phyloP scores from a whole-genome alignment of 805 yeast genomes.

The Candida boidinii region DNA sequence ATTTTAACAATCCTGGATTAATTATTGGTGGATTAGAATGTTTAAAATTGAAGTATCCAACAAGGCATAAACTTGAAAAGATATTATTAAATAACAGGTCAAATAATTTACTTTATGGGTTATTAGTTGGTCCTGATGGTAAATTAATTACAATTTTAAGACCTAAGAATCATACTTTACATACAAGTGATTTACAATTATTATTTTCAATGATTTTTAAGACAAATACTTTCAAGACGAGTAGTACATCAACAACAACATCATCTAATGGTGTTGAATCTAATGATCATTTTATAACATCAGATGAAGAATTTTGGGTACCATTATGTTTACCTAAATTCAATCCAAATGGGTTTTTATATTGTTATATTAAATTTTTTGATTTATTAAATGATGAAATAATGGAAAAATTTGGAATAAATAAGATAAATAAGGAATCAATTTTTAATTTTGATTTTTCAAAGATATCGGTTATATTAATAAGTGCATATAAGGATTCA shows the following conservation, averaged over 20 bases:
- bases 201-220: constrained; percentile 63
- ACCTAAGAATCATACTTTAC: constrained; percentile 70
- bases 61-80: constrained; percentile 48
- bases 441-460: constrained; percentile 10
- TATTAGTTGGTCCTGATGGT: constrained; percentile 58
- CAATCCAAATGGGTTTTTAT: constrained; percentile 79
- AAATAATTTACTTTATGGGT: constrained; percentile 63
- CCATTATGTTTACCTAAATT: constrained; percentile 91
- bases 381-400: constrained; percentile 26
- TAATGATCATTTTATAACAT: constrained; percentile 11
- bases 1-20: constrained; percentile 47
- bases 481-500: constrained; percentile 66
- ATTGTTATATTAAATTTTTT: constrained; percentile 65
- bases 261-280: constrained; percentile 11
- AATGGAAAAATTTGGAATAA: constrained; percentile 21
- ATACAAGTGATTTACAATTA: constrained; percentile 74
- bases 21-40: constrained; percentile 61
- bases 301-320: constrained; percentile 78
- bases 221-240: constrained; percentile 39
- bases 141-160: constrained; percentile 61
- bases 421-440: constrained; percentile 4
- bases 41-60: constrained; percentile 46
- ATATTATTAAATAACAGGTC: constrained; percentile 40
- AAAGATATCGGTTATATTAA: constrained; percentile 33
- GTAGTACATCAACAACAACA: constrained; percentile 26